Evolutionary conservation across 148 eudicot species (phyloP), one percentile per base, ranked within the genome.

Genomic region (Nepenthes mirabilis): DNA sequence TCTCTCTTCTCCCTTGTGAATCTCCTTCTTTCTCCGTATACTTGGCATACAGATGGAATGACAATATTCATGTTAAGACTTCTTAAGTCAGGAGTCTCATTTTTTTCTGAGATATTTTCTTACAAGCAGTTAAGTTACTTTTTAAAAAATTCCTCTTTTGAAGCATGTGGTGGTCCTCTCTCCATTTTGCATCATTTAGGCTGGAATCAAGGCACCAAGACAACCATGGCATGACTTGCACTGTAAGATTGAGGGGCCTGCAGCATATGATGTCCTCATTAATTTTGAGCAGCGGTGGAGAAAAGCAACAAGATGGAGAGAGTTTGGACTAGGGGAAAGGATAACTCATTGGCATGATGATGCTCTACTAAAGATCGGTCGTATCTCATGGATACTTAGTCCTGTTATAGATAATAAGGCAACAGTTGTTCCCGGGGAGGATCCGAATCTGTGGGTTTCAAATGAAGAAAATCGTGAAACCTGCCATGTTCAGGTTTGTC

Each of bases 171-270:
- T 37, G 48, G 12, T 52, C 23, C 47, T 3, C 52, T 2, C n/a
- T 50, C 23, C 43, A 34, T 50, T 37, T 68, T 69, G 43, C 58
- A 40, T 57, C 35, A 63, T 65, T 58, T 59, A 93, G 99, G 80
- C 73, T 63, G 99, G 95, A 66, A 88, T 84, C 12, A 86, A 76
- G 81, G 96, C 95, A 73, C 99, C 99, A 43, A 88, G 99, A 65
- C 83, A 93, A 67, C 96, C 99, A 36, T 93, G 99, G 98, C 98
- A 91, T 77, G 97, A 91, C 72, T 72, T 88, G 70, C 97, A 91
- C 68, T 83, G 94, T 75, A 81, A 74, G 72, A 74, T 93, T 56
- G 98, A 93, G 14, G 98, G 98, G 11, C 91, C 94, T 73, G 98
- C 98, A 72, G 97, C 96, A 57, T 91, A 88, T 80, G 97, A 91